phyloP scores from a whole-genome alignment of 2,329 filamentous ascomycete genomes.

The Aureobasidium mangrovei region DNA sequence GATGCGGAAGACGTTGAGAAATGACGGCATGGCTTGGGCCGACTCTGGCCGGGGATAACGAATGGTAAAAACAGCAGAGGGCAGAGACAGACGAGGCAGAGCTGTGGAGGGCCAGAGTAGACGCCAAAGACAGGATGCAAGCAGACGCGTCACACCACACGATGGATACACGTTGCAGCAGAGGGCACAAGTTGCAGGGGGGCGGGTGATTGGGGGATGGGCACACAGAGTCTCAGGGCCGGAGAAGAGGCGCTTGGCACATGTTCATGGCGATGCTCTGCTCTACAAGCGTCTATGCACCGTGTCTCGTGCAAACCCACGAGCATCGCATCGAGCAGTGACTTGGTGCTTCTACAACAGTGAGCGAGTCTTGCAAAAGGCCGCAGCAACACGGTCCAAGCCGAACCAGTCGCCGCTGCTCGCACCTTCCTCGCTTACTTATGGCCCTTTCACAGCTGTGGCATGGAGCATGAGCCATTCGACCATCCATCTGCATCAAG shows the following conservation, averaged over 20 bases:
- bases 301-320: too few species aligned
- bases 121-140: too few species aligned
- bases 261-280: neutral
- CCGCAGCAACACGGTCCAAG: neutral
- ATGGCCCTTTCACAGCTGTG: conserved; percentile 5
- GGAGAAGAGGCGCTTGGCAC: neutral
- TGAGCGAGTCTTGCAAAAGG: neutral
- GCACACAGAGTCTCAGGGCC: neutral
- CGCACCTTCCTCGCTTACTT: conserved; percentile 3
- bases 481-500: conserved; percentile 9
- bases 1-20: too few species aligned
- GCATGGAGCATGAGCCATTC: conserved; percentile 11
- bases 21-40: too few species aligned
- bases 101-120: neutral
- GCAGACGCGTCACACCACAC: too few species aligned
- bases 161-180: neutral
- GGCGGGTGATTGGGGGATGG: neutral
- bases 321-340: too few species aligned
- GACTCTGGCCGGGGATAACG: neutral
- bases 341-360: too few species aligned
- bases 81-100: neutral
- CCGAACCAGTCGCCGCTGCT: neutral
- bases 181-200: neutral
- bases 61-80: neutral
- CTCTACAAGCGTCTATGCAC: too few species aligned